Base-by-base conservation (phyloP, 78 protist species). In the Dictyostelium firmibasis region DNA sequence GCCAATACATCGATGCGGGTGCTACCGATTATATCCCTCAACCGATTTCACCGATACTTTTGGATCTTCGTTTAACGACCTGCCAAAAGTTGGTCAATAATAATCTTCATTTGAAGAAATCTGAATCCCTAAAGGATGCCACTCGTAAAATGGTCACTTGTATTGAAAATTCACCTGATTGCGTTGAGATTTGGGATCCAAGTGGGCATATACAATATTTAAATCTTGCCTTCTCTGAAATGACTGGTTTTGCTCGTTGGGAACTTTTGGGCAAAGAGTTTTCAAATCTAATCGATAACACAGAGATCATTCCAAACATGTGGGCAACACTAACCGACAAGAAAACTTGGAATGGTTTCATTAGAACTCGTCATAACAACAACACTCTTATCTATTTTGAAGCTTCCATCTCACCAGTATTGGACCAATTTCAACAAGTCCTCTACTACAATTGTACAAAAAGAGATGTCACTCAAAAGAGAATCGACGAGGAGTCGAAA, bases 111-210 rank as follows among this genome's bases (percentile, higher is more conserved):
- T 33, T 89, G 23, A 62, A 67, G 29, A 78, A 81, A 29, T 23
- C 72, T 0, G 81, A 78, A 18, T 57, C 60, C 9, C 14, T 89
- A 3, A 70, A 43, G 25, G 94, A 89, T 7, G 70, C 86, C 9
- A 84, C 88, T 4, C 72, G 60, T n/a, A 41, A 23, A 81, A 81
- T 89, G 70, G 38, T 81, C 9, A 70, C 38, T n/a, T 89, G 94
- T 36, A 57, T 89, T 23, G 94, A 89, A 69, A 64, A 47, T 70
- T 79, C 64, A 18, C 74, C 78, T 2, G 94, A 89, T 70, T 50
- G 81, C 13, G 83, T 89, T 13, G 94, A 89, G 38, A 81, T 89
- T 31, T 89, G 94, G 94, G 87, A 81, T 70, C 72, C 72, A 70
- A 81, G 31, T 81, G 94, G 94, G 0, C 86, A 81, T 44, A 89